Percentiles rank a stretch among this genome's conserved stretches.
phyloP scores from a whole-genome alignment of 140 eudicot species.

The Anethum foeniculum region DNA sequence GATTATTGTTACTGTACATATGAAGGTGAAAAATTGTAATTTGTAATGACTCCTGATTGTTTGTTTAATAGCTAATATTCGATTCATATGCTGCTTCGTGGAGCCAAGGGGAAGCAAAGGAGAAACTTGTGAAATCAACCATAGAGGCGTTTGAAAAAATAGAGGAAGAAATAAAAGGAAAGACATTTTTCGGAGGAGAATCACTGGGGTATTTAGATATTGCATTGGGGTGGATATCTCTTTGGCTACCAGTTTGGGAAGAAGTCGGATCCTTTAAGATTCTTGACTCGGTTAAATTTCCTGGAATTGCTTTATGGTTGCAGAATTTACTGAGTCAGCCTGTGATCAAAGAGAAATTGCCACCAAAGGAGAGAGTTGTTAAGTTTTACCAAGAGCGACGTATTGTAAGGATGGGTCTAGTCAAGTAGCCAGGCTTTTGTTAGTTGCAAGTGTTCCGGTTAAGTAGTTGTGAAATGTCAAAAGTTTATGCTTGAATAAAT shows the following conservation, averaged over 20 bases:
- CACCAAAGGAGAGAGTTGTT: slow-evolving; percentile 11
- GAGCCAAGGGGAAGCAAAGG: slow-evolving; percentile 5
- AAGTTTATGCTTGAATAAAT: too few relatives aligned
- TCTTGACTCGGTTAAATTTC: too few relatives aligned
- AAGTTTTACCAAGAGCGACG: slow-evolving; percentile 7
- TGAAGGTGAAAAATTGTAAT: background rate
- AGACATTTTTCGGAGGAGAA: slow-evolving; percentile 22
- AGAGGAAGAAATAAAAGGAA: slow-evolving; percentile 5
- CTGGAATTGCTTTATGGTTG: slow-evolving; percentile 10
- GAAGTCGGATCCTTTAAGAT: background rate
- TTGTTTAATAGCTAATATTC: background rate
- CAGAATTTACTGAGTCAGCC: slow-evolving; percentile 13
- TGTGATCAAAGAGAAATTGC: slow-evolving; percentile 17
- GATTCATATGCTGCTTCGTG: slow-evolving; percentile 1
- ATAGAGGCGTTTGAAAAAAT: slow-evolving; percentile 18
- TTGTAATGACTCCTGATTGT: background rate
- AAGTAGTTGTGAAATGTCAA: too few relatives aligned
- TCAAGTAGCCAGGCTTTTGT: background rate
- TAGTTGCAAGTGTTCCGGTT: background rate
- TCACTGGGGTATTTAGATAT: background rate
- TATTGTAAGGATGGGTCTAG: background rate
- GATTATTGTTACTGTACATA: too few relatives aligned
- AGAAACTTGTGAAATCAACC: slow-evolving; percentile 12
- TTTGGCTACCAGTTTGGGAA: slow-evolving; percentile 8
- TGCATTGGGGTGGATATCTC: slow-evolving; percentile 16